Evolutionary conservation across 495 filamentous ascomycete species (phyloP).

Genomic region (Durotheca rogersii): DNA sequence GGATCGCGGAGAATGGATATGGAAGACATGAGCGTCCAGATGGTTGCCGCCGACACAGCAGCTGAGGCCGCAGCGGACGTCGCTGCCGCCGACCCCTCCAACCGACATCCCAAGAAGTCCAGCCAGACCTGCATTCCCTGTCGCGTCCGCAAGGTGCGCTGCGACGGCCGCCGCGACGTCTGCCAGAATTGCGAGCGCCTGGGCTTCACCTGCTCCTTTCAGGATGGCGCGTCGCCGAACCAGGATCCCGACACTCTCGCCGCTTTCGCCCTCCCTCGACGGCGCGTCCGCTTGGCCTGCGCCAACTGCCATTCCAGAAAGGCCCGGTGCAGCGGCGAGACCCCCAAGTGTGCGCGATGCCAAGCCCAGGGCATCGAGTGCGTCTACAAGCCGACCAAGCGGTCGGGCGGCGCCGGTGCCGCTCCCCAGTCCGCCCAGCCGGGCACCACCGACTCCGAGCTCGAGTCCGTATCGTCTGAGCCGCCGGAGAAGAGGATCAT

Average conservation of each 20-base stretch:
- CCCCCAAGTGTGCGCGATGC: slow-evolving; percentile 50
- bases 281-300: slow-evolving; percentile 52
- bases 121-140: slow-evolving; percentile 50
- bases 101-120: slow-evolving; percentile 39
- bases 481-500: slow-evolving; percentile 35
- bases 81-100: slow-evolving; percentile 34
- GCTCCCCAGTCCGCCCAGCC: slow-evolving; percentile 21
- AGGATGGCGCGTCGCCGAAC: slow-evolving; percentile 38
- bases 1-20: slow-evolving; percentile 36
- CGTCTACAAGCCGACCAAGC: slow-evolving; percentile 49
- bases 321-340: slow-evolving; percentile 49
- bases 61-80: slow-evolving; percentile 37
- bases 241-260: slow-evolving; percentile 32
- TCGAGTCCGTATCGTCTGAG: slow-evolving; percentile 37
- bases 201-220: slow-evolving; percentile 51
- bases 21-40: slow-evolving; percentile 41
- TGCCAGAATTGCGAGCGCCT: slow-evolving; percentile 54
- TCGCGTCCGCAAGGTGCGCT: slow-evolving; percentile 52
- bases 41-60: slow-evolving; percentile 37
- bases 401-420: slow-evolving; percentile 32
- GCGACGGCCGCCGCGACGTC: slow-evolving; percentile 46
- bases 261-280: slow-evolving; percentile 44
- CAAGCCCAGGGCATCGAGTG: slow-evolving; percentile 50
- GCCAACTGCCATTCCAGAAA: slow-evolving; percentile 51
- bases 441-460: slow-evolving; percentile 33